phyloP scores from a whole-genome alignment of 495 filamentous ascomycete species.

The Neurospora sp. region DNA sequence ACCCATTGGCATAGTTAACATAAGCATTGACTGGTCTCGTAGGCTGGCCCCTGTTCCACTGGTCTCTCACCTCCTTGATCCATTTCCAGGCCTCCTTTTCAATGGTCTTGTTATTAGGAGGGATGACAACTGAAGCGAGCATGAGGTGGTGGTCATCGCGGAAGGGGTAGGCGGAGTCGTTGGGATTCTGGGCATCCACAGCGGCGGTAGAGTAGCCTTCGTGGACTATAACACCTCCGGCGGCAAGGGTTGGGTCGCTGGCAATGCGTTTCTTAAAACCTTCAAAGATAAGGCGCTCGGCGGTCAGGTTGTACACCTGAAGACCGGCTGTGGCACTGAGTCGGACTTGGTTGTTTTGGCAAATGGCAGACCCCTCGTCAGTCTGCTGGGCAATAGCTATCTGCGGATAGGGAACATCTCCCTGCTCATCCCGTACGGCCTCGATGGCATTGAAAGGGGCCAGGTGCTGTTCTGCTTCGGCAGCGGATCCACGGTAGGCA shows the following conservation, averaged over 20 bases:
- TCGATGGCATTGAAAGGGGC: not conserved
- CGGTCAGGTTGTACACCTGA: slow-evolving; percentile 32
- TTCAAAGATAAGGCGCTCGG: slow-evolving; percentile 30
- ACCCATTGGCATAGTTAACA: slow-evolving; percentile 51
- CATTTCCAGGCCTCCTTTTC: not conserved
- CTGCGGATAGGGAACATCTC: not conserved
- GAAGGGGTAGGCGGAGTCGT: slow-evolving; percentile 32
- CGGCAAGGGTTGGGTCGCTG: slow-evolving; percentile 11
- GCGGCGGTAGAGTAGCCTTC: slow-evolving; percentile 43
- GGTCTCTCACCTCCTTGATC: not conserved
- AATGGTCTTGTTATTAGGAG: not conserved
- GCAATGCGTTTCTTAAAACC: slow-evolving; percentile 20
- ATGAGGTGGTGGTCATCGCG: slow-evolving; percentile 12
- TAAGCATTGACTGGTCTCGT: slow-evolving; percentile 20
- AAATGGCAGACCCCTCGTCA: not conserved
- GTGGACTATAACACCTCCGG: slow-evolving; percentile 40
- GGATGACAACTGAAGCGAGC: not conserved
- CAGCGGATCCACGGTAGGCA: not conserved
- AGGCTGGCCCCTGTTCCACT: not conserved
- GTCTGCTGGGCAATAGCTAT: not conserved
- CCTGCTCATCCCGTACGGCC: not conserved
- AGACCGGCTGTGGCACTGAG: slow-evolving; percentile 4
- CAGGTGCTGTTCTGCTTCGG: not conserved
- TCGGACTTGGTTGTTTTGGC: not conserved
- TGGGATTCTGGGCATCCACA: slow-evolving; percentile 25